Percentiles rank a stretch among this genome's conserved stretches.
phyloP scores from a whole-genome alignment of 73 alveolate species.

The Diophrys appendiculata region DNA sequence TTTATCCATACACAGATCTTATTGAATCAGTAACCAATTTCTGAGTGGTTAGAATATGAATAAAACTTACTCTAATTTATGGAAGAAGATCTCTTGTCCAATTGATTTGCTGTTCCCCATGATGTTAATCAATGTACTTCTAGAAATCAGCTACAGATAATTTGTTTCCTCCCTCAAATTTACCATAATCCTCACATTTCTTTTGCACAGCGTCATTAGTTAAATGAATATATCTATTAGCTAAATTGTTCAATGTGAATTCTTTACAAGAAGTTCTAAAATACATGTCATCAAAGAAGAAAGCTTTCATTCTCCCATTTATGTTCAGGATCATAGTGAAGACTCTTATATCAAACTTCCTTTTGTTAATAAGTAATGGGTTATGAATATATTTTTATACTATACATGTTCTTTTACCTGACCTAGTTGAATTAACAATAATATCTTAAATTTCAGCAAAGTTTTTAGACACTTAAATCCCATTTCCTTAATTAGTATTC shows the following conservation, averaged over 20 bases:
- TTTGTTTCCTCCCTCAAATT: slow-evolving; percentile 95
- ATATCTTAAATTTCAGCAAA: slow-evolving; percentile 40
- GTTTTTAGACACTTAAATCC: slow-evolving; percentile 48
- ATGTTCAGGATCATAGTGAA: slow-evolving; percentile 57
- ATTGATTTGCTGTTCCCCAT: slow-evolving; percentile 46
- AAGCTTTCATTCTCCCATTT: slow-evolving; percentile 13
- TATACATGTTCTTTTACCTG: slow-evolving; percentile 63
- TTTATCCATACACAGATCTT: slow-evolving; percentile 69
- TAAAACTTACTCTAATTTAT: slow-evolving; percentile 54
- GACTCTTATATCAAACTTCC: slow-evolving; percentile 96
- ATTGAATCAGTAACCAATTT: slow-evolving; percentile 79
- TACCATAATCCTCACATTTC: slow-evolving; percentile 89
- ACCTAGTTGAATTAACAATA: slow-evolving; percentile 2
- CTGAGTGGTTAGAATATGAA: slow-evolving; percentile 4
- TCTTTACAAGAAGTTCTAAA: slow-evolving; percentile 82
- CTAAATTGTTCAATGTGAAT: slow-evolving; percentile 59
- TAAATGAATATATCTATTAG: slow-evolving; percentile 79
- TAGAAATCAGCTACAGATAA: slow-evolving; percentile 84
- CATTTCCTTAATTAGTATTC: slow-evolving; percentile 63
- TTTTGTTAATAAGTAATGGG: slow-evolving; percentile 87
- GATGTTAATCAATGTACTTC: slow-evolving; percentile 76
- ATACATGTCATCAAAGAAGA: slow-evolving; percentile 79
- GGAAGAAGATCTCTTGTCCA: slow-evolving; percentile 76
- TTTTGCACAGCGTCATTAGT: slow-evolving; percentile 97
- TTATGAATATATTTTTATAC: slow-evolving; percentile 92